These are phyloP conservation scores for Cicer bijugum DNA, from an alignment of 306 rosid species.

Conservation along the genomic window DNA sequence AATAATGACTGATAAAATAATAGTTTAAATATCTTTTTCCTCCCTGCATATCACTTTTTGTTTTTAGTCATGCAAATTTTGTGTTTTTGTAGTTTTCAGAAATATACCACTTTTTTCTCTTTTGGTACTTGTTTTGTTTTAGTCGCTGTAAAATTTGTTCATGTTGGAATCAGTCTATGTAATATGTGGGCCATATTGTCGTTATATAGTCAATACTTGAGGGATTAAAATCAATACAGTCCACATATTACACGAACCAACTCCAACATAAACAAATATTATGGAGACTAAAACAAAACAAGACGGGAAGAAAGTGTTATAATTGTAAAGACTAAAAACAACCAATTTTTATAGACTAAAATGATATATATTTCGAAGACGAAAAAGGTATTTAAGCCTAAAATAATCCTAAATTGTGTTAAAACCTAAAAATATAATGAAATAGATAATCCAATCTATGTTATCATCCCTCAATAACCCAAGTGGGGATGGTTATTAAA, in stretches of 20 bases:
- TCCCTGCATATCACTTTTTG: not conserved
- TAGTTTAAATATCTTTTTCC: not conserved
- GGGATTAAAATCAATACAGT: not conserved
- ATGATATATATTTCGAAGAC: not conserved
- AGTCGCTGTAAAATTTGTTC: too few species aligned
- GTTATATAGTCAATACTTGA: not conserved
- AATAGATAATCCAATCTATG: not conserved
- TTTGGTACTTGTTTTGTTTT: not conserved
- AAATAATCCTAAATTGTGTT: not conserved
- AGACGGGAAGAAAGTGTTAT: not conserved
- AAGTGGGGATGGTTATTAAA: conserved; percentile 1
- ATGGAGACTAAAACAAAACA: not conserved
- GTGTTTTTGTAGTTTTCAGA: too few species aligned
- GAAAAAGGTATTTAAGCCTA: not conserved
- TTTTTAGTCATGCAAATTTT: too few species aligned
- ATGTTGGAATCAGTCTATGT: not conserved
- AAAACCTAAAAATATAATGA: not conserved
- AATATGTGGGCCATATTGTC: not conserved
- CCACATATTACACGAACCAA: not conserved
- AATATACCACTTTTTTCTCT: not conserved
- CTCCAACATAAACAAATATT: not conserved
- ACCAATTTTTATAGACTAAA: not conserved
- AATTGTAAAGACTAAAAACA: not conserved
- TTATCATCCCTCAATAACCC: not conserved
- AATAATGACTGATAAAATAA: not conserved